Evolutionary conservation across 192 early-diverging fungal species (phyloP), one percentile per base, ranked within the genome.

Genomic region (Linnemannia zychae): DNA sequence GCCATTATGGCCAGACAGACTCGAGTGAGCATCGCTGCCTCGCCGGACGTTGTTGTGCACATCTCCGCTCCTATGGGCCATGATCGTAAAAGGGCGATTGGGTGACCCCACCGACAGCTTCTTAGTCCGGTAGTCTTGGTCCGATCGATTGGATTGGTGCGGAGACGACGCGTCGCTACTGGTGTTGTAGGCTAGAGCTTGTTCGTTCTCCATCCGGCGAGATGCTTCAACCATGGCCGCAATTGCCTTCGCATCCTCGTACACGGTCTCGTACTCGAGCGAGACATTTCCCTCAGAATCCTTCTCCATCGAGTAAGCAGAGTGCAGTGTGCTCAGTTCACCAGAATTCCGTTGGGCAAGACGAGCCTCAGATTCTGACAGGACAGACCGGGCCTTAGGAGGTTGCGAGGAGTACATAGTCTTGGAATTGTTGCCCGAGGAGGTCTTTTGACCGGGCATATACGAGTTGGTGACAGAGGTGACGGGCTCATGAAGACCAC

Each of bases 291-390:
- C 81, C 24, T 69, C 66, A 15, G 7, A 31, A 2, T 48, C 72
- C 38, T 79, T 79, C 28, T 85, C 77, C 24, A 76, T 34, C 36
- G 83, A 85, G 31, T 76, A 38, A 22, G 49, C 50, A 4, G 82
- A 84, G 60, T 75, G 50, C 18, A 83, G 50, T 46, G 81, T 83
- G 53, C 75, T 77, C 9, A 77, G 18, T 16, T 83, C 81, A 15
- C 36, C 49, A 34, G 81, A 83, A 50, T 38, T 77, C 1, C 52
- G 34, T 15, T 74, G 81, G 37, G 81, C 67, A 16, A 85, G 31
- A 11, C 57, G 68, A 24, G 65, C 47, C 53, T 85, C 83, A 13
- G 77, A 79, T 3, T 71, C 60, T 0, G 76, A 50, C 1, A 20
- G 70, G 9, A 33, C 33, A 17, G 75, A 67, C 13, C 47, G n/a